Evolutionary conservation across 2,329 filamentous ascomycete species (phyloP), one percentile per base, ranked within the genome.

Genomic region (Exophiala lecanii-corni): DNA sequence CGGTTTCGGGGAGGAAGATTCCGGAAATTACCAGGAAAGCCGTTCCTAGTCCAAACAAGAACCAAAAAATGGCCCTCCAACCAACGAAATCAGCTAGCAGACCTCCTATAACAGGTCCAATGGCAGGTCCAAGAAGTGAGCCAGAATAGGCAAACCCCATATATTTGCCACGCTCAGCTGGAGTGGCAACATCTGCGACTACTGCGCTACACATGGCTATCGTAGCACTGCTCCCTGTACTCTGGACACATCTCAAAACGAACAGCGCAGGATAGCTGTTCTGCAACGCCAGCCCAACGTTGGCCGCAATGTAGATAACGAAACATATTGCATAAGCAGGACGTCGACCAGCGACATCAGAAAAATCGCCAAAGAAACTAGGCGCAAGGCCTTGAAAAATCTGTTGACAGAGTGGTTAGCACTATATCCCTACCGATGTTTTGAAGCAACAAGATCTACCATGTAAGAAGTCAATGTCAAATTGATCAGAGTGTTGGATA

Each of bases 31-130:
- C 4, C 25, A 61, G 45, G 28, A 63, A 56, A 2, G 57, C 56
- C 0, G 61, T 66, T 0, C 67, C 62, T 36, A 72, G 63, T n/a
- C 77, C 74, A 19, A 68, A 61, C 5, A 78, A 60, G 42, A 76
- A 74, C 72, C 73, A 78, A 49, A 78, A 79, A 3, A 77, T 69
- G 1, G 66, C 63, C 25, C 66, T 59, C 74, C 75, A 79, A 0
- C 74, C 74, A 0, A 76, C 53, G 34, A 66, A 65, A 35, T 71
- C 64, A 1, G 68, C 48, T n/a, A 56, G 44, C 4, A 55, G 13
- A 31, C 67, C 66, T 31, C 69, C 68, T 34, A 71, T 60, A 3
- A 70, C 66, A 3, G 70, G 69, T 4, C 69, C 69, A 36, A 73
- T 56, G 15, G 64, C 66, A 39, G 69, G 68, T n/a, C 66, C 68